Base-by-base conservation (phyloP, 441 rosid genomes). In the Erysimum cheiri region DNA sequence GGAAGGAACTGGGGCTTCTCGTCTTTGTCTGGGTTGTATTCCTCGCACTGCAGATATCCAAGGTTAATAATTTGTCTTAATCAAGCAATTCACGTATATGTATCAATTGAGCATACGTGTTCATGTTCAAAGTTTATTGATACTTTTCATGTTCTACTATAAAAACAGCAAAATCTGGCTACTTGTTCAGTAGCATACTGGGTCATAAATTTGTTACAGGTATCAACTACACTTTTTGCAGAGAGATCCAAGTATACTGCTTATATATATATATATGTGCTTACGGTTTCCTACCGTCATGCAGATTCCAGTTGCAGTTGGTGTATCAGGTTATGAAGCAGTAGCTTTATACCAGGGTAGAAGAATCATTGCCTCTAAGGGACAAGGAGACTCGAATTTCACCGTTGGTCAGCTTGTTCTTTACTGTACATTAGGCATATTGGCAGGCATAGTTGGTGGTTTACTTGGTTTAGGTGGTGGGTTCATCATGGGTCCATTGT, bases 391-490 rank as follows among this genome's bases (percentile, higher is more conserved):
- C 73, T 72, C 85, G 62, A 66, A 59, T 57, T 80, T 73, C 6
- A 44, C 36, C 22, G 77, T 76, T 46, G 64, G 59, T 40, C 87
- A 86, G 76, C 91, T 88, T 22, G 24, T 73, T 54, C 52, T 68
- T 44, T 88, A 85, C 48, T 86, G 91, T 62, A 52, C 61, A 35
- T 69, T 73, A 2, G 94, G 94, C 9, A 37, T 84, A 57, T 29
- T 86, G 37, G 94, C 91, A 3, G 94, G 94, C 2, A 1, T 88
- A 36, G 87, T 88, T 1, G 91, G 90, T 57, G 94, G 94, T 11
- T 80, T 88, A 62, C 88, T 88, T 17, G 94, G 94, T 71, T 70
- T 88, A 32, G 89, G 91, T 1, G 94, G 94, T 28, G 91, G 91
- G 44, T 88, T 88, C 69, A 85, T 88, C 65, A 86, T 88, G 91